These are phyloP conservation scores for Malus hybrid DNA, from an alignment of 331 rosid genomes.

Conservation along the genomic window DNA sequence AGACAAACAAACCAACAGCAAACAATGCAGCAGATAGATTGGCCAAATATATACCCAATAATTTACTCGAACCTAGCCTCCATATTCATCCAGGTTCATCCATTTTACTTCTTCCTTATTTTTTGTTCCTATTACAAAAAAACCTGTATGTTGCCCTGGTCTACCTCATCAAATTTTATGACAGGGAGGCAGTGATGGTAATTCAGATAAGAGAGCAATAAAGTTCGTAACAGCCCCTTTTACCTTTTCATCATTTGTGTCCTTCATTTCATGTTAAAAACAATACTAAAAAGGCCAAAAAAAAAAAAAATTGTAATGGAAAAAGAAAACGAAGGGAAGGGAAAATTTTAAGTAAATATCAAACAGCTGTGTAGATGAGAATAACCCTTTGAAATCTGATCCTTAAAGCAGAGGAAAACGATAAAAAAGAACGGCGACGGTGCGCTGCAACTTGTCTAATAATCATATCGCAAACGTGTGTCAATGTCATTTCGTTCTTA, in stretches of 20 bases:
- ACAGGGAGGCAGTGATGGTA: background rate
- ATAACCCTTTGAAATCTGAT: background rate
- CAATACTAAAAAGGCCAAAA: too few species aligned
- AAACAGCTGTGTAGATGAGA: background rate
- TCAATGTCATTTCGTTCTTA: background rate
- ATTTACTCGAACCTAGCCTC: conserved; percentile 21
- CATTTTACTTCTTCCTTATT: background rate
- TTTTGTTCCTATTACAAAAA: too few species aligned
- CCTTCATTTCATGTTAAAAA: too few species aligned
- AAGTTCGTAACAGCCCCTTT: too few species aligned
- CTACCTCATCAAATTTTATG: background rate
- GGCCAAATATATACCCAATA: background rate
- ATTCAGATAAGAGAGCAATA: too few species aligned
- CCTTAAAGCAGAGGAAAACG: background rate
- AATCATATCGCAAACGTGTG: background rate
- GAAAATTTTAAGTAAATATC: background rate
- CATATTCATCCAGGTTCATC: conserved; percentile 20
- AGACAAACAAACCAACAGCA: background rate
- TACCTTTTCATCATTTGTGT: too few species aligned
- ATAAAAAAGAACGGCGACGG: conserved; percentile 21
- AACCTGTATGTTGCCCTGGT: background rate
- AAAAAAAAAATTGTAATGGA: background rate
- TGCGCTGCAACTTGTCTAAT: conserved; percentile 25
- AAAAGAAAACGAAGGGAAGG: background rate
- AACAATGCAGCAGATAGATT: background rate